A percentile compares a stretch with the other conserved stretches of the same genome.
These are phyloP conservation scores for Tolypocladium ophioglossoides DNA, from an alignment of 2,329 filamentous ascomycete species.

Conservation along the genomic window DNA sequence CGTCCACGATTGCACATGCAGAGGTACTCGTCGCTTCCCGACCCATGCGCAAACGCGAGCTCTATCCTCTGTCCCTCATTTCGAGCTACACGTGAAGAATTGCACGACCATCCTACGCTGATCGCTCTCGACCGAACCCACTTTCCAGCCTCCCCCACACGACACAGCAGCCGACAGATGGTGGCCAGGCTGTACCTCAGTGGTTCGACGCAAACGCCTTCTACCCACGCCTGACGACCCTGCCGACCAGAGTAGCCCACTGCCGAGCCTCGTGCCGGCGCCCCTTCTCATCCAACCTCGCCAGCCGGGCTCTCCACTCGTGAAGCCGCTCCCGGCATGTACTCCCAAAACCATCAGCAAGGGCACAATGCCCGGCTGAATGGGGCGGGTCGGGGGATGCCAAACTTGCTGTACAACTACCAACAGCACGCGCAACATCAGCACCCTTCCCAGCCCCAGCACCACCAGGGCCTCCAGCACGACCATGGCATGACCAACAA, in stretches of 20 bases:
- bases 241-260: slow-evolving; percentile 10
- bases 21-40: slow-evolving; percentile 11
- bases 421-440: slow-evolving; percentile 51
- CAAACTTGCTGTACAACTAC: slow-evolving; percentile 59
- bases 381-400: slow-evolving; percentile 43
- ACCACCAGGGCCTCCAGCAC: slow-evolving; percentile 49
- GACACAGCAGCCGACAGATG: slow-evolving; percentile 13
- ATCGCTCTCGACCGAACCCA: slow-evolving; percentile 6
- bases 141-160: slow-evolving; percentile 1
- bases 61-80: slow-evolving; percentile 18
- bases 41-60: slow-evolving; percentile 30
- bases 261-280: slow-evolving; percentile 19
- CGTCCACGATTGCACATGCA: slow-evolving; percentile 10
- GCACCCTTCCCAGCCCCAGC: slow-evolving; percentile 54
- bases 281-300: slow-evolving; percentile 3
- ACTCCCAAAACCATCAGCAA: slow-evolving; percentile 61
- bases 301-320: slow-evolving; percentile 6
- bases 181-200: slow-evolving; percentile 7
- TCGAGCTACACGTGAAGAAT: slow-evolving; percentile 21
- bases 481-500: slow-evolving; percentile 44
- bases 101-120: slow-evolving; percentile 11
- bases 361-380: slow-evolving; percentile 69
- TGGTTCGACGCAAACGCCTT: slow-evolving; percentile 4
- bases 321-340: slow-evolving; percentile 47
- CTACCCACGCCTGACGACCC: slow-evolving; percentile 4